phyloP scores from a whole-genome alignment of 257 asterid species.

The Nicotiana undulata region DNA sequence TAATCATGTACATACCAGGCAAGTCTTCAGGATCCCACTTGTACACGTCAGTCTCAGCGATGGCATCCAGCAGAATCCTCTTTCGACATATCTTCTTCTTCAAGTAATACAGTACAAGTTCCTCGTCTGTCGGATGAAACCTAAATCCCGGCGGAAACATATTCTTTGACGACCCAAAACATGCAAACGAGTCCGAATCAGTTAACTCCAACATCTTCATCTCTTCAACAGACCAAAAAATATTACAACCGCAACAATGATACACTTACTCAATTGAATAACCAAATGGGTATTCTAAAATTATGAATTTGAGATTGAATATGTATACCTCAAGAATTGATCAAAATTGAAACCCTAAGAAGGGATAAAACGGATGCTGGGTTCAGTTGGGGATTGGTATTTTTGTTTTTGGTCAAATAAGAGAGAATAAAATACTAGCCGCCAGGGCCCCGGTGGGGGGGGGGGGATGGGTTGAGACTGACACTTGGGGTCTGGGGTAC shows the following conservation, averaged over 20 bases:
- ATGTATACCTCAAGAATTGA: not conserved
- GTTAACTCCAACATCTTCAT: not conserved
- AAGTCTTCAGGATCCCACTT: slow-evolving; percentile 82
- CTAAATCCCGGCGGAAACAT: slow-evolving; percentile 79
- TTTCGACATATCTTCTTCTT: slow-evolving; percentile 58
- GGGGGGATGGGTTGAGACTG: not conserved
- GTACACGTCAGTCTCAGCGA: slow-evolving; percentile 71
- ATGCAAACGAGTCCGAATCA: not conserved
- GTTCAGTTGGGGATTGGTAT: not conserved
- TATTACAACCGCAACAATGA: not conserved
- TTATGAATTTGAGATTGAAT: not conserved
- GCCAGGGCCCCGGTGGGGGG: not conserved
- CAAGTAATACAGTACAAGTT: slow-evolving; percentile 60
- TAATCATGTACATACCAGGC: slow-evolving; percentile 41
- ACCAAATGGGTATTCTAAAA: not conserved
- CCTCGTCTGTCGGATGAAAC: slow-evolving; percentile 93
- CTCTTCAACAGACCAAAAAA: not conserved
- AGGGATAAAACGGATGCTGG: not conserved
- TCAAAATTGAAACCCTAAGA: not conserved
- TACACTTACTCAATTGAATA: not conserved
- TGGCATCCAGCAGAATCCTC: slow-evolving; percentile 40
- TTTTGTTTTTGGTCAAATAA: not conserved
- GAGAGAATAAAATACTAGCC: not conserved
- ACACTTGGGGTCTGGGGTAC: not conserved
- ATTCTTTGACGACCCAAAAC: not conserved